Evolutionary conservation across 148 eudicot genomes (phyloP), one percentile per base, ranked within the genome.

Genomic region (Polygonum aviculare): DNA sequence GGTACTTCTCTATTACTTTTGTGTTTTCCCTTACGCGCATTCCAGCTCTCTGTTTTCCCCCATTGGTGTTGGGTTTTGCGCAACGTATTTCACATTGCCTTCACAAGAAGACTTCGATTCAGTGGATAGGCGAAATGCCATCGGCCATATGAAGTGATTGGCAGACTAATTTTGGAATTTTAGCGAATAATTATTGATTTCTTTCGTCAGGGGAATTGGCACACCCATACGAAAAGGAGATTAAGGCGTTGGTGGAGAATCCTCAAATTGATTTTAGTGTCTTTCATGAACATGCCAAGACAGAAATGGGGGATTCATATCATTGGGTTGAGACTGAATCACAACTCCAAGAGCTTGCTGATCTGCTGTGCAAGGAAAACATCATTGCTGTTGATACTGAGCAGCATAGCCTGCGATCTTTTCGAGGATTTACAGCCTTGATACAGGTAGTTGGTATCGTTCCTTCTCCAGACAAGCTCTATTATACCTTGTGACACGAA

Each of bases 311-410:
- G 57, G 86, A 74, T 33, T 82, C 84, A 3, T 83, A 82, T 83
- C 78, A 86, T 39, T 92, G 97, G 98, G 88, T 95, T 75, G 96
- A 92, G 54, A 82, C 88, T 3, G 92, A 95, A 82, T 77, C 83
- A 6, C 90, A 90, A 79, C 81, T 95, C 55, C 76, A 51, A 55
- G 86, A 87, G 72, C 93, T 95, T 63, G 91, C 74, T 45, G 85
- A 87, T 63, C 79, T 82, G 10, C 83, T 95, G 91, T 85, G 86
- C 79, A 82, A 82, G 74, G 90, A 92, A 75, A 88, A 85, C 80
- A 86, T 87, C 2, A 85, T 95, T 86, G 96, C 77, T 49, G 97
- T 95, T 77, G 99, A 95, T 82, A 95, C 97, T 6, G 99, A 95
- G 86, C 99, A 95, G 79, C 99, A 95, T 78, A 85, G 96, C 80